These are phyloP conservation scores for Mycena floridula DNA, from an alignment of 768 basidiomycete genomes.

Conservation along the genomic window DNA sequence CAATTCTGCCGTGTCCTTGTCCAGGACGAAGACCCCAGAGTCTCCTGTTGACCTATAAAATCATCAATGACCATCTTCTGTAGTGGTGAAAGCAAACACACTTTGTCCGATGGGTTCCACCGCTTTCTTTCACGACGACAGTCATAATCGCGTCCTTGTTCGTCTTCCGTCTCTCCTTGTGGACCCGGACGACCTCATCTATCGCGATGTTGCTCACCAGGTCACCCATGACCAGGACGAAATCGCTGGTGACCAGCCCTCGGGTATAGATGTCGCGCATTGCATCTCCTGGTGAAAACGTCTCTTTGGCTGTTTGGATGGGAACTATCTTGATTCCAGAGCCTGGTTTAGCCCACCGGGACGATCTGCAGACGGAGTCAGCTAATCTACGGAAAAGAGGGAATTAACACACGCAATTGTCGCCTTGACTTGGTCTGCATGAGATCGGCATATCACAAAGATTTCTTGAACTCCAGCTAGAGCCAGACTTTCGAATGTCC, in stretches of 20 bases:
- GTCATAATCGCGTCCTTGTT: conserved; percentile 97
- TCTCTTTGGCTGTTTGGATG: conserved; percentile 80
- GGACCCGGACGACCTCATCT: conserved; percentile 81
- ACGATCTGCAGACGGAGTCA: conserved; percentile 43
- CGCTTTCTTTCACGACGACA: conserved; percentile 84
- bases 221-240: conserved; percentile 87
- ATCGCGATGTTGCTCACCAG: conserved; percentile 91
- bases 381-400: conserved; percentile 5
- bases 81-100: conserved; percentile 24
- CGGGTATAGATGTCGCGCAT: conserved; percentile 92
- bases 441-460: conserved; percentile 90
- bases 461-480: conserved; percentile 96
- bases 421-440: conserved; percentile 78
- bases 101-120: conserved; percentile 68
- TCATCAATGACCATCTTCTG: background rate
- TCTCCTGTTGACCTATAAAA: conserved; percentile 58
- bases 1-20: conserved; percentile 71
- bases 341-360: conserved; percentile 79
- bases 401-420: conserved; percentile 65
- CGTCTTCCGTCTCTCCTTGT: conserved; percentile 79
- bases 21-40: conserved; percentile 72
- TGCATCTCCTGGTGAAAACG: conserved; percentile 85
- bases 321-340: conserved; percentile 80
- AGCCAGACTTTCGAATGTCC: conserved; percentile 94
- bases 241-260: conserved; percentile 85